Conservation (phyloP, 2,329 filamentous ascomycete species). For the Penicillium sp. region DNA sequence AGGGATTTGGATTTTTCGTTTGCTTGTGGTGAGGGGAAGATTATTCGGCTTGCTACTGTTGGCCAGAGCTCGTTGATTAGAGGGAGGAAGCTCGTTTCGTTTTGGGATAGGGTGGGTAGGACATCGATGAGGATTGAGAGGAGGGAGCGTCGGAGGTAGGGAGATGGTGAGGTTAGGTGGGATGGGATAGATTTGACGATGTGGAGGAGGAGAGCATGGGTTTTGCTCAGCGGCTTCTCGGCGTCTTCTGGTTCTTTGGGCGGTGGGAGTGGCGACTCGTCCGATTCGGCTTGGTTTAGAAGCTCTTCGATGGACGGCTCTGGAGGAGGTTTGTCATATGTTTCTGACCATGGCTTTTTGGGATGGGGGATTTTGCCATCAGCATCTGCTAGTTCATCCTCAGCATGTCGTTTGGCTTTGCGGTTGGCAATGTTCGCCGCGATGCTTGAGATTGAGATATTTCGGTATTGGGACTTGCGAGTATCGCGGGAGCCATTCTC, state of each 20-base stretch:
- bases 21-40: slow-evolving; percentile 52
- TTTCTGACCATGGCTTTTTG: slow-evolving; percentile 35
- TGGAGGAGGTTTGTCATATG: slow-evolving; percentile 23
- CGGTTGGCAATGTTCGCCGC: slow-evolving; percentile 35
- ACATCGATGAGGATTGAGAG: slow-evolving; percentile 73
- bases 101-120: slow-evolving; percentile 66
- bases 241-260: slow-evolving; percentile 51
- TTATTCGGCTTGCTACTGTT: slow-evolving; percentile 54
- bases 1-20: slow-evolving; percentile 47
- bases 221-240: slow-evolving; percentile 67
- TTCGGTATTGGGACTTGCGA: slow-evolving; percentile 31
- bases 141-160: slow-evolving; percentile 73
- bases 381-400: slow-evolving; percentile 25
- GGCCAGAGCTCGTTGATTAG: slow-evolving; percentile 91
- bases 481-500: slow-evolving; percentile 24
- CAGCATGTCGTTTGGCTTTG: slow-evolving; percentile 29
- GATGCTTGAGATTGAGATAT: slow-evolving; percentile 34
- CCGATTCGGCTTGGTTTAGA: slow-evolving; percentile 34
- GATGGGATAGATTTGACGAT: slow-evolving; percentile 84
- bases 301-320: slow-evolving; percentile 34
- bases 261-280: slow-evolving; percentile 34
- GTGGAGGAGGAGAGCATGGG: slow-evolving; percentile 75
- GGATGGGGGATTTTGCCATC: slow-evolving; percentile 30
- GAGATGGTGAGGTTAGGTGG: slow-evolving; percentile 81
- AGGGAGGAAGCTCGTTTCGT: slow-evolving; percentile 83